Evolutionary conservation across 1,139 yeast species (phyloP), one percentile per base, ranked within the genome.

Genomic region (Candida mesenterica): DNA sequence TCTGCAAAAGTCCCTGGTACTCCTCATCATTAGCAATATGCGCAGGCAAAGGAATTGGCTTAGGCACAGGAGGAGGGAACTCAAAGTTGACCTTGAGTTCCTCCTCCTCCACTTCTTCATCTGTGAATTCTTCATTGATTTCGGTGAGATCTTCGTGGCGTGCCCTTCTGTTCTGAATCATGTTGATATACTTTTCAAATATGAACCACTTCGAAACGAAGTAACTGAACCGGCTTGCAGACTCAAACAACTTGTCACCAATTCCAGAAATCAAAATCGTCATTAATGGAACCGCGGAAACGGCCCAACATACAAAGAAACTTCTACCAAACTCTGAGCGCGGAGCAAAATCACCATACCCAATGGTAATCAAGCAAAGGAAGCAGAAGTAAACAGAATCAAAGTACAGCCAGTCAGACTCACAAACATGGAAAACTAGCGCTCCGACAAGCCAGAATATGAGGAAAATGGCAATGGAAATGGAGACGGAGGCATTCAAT

Each of bases 271-370:
- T 78, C 33, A 88, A 65, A 13, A 83, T 81, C 0, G 96, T 84
- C 94, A 88, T 87, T 41, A 87, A 65, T 0, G 96, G 96, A 12
- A 88, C 83, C 0, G 96, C 95, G 5, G 79, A 66, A 15, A 87
- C 57, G 0, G 90, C 83, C 95, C 96, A 88, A 3, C 77, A 59
- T 8, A 85, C 78, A 50, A 87, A 88, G 46, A 87, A 78, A 1
- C 82, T 75, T 30, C 85, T 62, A 0, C 95, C 95, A 5, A 85
- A 79, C 1, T 79, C 61, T 0, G 81, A 57, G 3, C 39, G 42
- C 0, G 95, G 95, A 0, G 79, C 68, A 48, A 64, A 80, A 49
- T 82, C 90, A 20, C 96, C 96, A 57, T 84, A 87, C 0, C 96
- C 96, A 39, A 88, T 82, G 0, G 96, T 86, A 18, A 87, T 61